A percentile compares a stretch with the other conserved stretches of the same genome.
Conservation (phyloP, 2,329 filamentous ascomycete genomes). For the Trichophyton verrucosum region DNA sequence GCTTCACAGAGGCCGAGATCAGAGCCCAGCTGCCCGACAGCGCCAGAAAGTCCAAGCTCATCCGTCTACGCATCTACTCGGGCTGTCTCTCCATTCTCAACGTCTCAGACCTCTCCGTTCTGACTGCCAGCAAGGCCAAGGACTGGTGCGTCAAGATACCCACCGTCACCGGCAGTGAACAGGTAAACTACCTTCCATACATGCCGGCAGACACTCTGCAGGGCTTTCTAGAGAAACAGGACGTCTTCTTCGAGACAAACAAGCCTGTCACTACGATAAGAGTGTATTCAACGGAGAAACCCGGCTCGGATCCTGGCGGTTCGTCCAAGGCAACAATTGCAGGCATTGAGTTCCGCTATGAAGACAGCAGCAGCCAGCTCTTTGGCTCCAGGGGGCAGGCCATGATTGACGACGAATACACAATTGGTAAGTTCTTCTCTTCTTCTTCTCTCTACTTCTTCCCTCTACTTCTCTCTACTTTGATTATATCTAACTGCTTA, state of each 20-base stretch:
- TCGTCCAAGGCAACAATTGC: conserved; percentile 43
- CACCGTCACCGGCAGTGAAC: conserved; percentile 50
- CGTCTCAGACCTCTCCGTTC: conserved; percentile 74
- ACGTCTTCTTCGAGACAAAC: conserved; percentile 63
- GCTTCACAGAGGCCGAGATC: conserved; percentile 62
- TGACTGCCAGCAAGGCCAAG: conserved; percentile 61
- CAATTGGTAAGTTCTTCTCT: conserved; percentile 50
- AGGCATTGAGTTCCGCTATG: conserved; percentile 85
- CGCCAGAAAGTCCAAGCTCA: conserved; percentile 52
- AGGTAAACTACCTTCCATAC: background rate
- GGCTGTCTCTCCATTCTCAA: conserved; percentile 60
- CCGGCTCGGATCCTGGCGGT: background rate
- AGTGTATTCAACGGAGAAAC: conserved; percentile 59
- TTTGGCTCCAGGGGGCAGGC: conserved; percentile 51
- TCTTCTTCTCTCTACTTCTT: conserved; percentile 8
- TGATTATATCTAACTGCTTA: conserved; percentile 20
- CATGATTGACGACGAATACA: conserved; percentile 58
- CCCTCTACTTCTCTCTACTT: conserved; percentile 7
- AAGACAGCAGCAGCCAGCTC: conserved; percentile 69
- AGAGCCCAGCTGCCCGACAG: conserved; percentile 58
- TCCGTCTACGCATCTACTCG: conserved; percentile 65
- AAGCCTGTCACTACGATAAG: conserved; percentile 63
- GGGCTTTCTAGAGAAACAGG: conserved; percentile 40
- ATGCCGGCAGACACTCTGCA: background rate
- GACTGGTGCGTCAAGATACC: conserved; percentile 61